phyloP scores from a whole-genome alignment of 2,329 filamentous ascomycete species.

The Cladophialophora yegresii region DNA sequence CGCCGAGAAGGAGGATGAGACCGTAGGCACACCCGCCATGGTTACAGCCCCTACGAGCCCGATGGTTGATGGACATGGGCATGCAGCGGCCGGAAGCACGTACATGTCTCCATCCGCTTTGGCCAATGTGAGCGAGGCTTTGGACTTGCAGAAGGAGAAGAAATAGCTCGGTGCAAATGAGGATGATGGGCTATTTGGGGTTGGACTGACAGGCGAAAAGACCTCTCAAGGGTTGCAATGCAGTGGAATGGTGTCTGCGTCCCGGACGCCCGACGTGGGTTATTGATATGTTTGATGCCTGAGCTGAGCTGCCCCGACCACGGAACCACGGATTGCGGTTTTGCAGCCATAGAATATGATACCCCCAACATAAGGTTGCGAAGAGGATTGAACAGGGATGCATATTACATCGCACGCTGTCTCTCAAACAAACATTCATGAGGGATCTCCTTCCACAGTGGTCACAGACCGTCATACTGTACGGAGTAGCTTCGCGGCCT shows the following conservation, averaged over 20 bases:
- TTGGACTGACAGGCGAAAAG: not conserved
- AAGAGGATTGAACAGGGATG: not conserved
- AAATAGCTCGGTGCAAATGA: not conserved
- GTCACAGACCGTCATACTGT: not conserved
- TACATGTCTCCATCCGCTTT: conserved; percentile 14
- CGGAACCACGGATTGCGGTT: not conserved
- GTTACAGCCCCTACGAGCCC: conserved; percentile 35
- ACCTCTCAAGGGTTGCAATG: not conserved
- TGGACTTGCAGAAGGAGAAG: conserved; percentile 9
- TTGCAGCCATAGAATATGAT: conserved; percentile 4
- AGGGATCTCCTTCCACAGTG: not conserved
- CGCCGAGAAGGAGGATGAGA: conserved; percentile 6
- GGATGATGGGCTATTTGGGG: not conserved
- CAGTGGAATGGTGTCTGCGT: not conserved
- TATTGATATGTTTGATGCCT: conserved; percentile 5
- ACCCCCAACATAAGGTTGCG: not conserved
- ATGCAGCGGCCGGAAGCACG: conserved; percentile 13
- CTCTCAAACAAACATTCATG: not conserved
- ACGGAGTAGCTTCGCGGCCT: not conserved
- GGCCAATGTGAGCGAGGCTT: conserved; percentile 14
- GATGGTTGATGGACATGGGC: conserved; percentile 22
- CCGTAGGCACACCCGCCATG: conserved; percentile 16
- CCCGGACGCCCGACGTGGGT: not conserved
- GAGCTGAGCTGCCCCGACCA: not conserved
- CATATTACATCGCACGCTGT: not conserved